phyloP scores from a whole-genome alignment of 1,139 yeast genomes.

The Diutina neorugosa region DNA sequence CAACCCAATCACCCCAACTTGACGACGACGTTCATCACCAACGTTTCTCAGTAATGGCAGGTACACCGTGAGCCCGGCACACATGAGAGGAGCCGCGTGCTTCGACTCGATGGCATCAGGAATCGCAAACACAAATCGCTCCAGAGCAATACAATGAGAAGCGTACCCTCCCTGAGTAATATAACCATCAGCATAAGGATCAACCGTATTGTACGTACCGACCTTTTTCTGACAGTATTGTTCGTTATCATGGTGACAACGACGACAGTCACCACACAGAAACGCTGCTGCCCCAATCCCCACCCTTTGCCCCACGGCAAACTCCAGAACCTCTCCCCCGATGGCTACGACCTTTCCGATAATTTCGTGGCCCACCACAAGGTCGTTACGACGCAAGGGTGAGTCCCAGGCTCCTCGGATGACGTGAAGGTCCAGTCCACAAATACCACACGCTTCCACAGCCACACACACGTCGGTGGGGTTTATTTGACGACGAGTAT shows the following conservation, averaged over 20 bases:
- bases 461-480: slow-evolving; percentile 34
- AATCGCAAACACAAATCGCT: slow-evolving; percentile 40
- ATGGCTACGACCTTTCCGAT: slow-evolving; percentile 40
- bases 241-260: slow-evolving; percentile 36
- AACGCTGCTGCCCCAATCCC: slow-evolving; percentile 48
- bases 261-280: slow-evolving; percentile 38
- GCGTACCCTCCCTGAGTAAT: slow-evolving; percentile 53
- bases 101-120: slow-evolving; percentile 39
- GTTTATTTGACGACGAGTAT: slow-evolving; percentile 24
- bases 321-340: slow-evolving; percentile 33
- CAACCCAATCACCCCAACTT: slow-evolving; percentile 38
- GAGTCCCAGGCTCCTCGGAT: slow-evolving; percentile 29
- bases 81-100: slow-evolving; percentile 51
- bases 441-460: slow-evolving; percentile 41
- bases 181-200: slow-evolving; percentile 21
- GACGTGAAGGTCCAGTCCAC: slow-evolving; percentile 48
- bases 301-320: slow-evolving; percentile 46
- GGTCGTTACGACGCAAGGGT: slow-evolving; percentile 17
- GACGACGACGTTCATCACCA: slow-evolving; percentile 11
- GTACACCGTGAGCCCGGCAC: slow-evolving; percentile 57
- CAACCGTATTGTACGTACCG: slow-evolving; percentile 33
- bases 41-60: slow-evolving; percentile 39
- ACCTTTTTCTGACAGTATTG: slow-evolving; percentile 35
- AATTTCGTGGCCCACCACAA: slow-evolving; percentile 42
- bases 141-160: slow-evolving; percentile 41